Evolutionary conservation across 306 rosid species (phyloP), one percentile per base, ranked within the genome.

Genomic region (Benincasa hispida): DNA sequence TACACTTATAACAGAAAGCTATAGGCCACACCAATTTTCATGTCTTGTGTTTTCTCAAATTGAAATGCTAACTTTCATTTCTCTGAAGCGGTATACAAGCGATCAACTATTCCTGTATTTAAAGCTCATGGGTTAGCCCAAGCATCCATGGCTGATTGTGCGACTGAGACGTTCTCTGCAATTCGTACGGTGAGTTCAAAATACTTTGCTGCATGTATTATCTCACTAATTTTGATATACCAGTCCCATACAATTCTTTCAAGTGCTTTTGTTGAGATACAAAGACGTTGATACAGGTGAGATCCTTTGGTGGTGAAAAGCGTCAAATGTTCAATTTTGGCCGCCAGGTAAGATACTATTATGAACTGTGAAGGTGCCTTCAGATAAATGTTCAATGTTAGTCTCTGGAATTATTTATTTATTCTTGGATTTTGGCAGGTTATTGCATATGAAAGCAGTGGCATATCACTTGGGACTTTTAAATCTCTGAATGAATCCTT

Each of bases 221-320:
- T 48, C 41, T 48, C 41, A 48, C 35, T 48, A 72, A 27, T 48
- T 72, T 47, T 48, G 18, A 72, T 17, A 15, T 24, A 11, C 58
- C 48, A 11, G 19, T 41, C 55, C 78, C 24, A 35, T 75, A n/a
- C 62, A 73, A n/a, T 73, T 73, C 18, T 10, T 73, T 27, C 22
- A 19, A 19, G 6, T 27, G 15, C 59, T 72, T 56, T 47, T 72
- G 65, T 74, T 85, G 79, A 88, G 80, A 77, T 59, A 15, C 25
- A 72, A 70, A 55, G 76, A 32, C 51, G 32, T 83, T 78, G 74
- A 75, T 83, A 39, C 81, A 91, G 98, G 98, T 94, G 55, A 90
- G 98, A 83, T 89, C 97, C 63, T 94, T 92, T 84, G 89, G 95
- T 41, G 97, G 99, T 58, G 99, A 92, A 83, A 94, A 88, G 87